Base-by-base conservation (phyloP, 805 yeast genomes). In the Kazachstania psychrophila region DNA sequence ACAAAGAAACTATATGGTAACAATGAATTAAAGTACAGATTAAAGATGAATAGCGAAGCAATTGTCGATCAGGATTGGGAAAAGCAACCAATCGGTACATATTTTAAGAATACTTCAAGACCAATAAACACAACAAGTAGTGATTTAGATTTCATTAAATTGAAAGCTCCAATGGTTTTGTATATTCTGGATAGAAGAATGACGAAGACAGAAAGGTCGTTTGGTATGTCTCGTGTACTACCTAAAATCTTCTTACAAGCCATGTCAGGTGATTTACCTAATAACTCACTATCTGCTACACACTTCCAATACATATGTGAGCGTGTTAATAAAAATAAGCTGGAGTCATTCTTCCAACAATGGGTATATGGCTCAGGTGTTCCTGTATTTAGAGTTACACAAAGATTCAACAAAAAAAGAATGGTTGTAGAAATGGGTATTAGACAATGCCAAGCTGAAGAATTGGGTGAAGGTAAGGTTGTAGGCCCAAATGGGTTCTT, bases 291-390 rank as follows among this genome's bases (percentile, higher is more conserved):
- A 18, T 79, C 94, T 6, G 78, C 96, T 0, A 65, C 70, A 9
- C 96, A 92, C 60, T 88, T 92, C 52, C 94, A 83, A 49, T 79
- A 83, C 47, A 80, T 87, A n/a, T 88, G 96, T 59, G 99, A 92
- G 54, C 82, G 87, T 48, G 96, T 92, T 7, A 85, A 89, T 39
- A 86, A 89, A 47, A 83, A 78, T 48, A 77, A 83, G 43, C 66
- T 92, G 7, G 95, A 84, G 31, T 50, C 68, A 1, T 92, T 92
- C 52, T 92, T 92, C 60, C 79, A 77, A 47, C 95, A 94, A 56
- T 92, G 99, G 99, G 82, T 92, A 2, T 76, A 68, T 58, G 85
- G 92, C 3, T 67, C 82, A 1, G 97, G 97, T 4, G 82, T 82
- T 15, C 99, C 99, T 1, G 71, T 79, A 2, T 84, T 92, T 54